Base-by-base conservation (phyloP, 2,329 filamentous ascomycete species). In the Monilinia fructicola region DNA sequence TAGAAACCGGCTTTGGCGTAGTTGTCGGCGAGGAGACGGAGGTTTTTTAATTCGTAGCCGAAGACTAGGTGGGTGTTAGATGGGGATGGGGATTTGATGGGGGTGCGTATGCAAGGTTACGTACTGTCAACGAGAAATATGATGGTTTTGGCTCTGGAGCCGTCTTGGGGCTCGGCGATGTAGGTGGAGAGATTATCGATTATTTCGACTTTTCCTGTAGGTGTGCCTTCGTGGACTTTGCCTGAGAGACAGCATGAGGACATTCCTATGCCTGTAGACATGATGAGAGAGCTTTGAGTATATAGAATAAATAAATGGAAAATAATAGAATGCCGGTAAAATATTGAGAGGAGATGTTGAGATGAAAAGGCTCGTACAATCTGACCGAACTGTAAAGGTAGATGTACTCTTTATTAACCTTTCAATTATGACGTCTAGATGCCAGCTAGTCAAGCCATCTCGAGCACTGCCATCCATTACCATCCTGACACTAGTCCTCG, bases 81-180 rank as follows among this genome's bases (percentile, higher is more conserved):
- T 14, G 38, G 23, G 6, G 23, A 21, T 12, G 55, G 23, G 38
- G 2, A 4, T 40, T n/a, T 9, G 21, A 31, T 2, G 40, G n/a
- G 40, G 23, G 3, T 18, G 10, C 11, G 23, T 1, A 10, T 28
- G 23, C 5, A n/a, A 18, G 23, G 10, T 44, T 44, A 84, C 3
- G 79, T 78, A 73, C 85, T 82, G 1, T 81, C 74, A 46, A 85
- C 77, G 67, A 84, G 78, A 38, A 84, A 78, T 2, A 85, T 74
- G 55, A 82, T 77, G 1, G 78, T 81, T 44, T 79, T 79, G 5
- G 77, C 74, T 38, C 64, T 67, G 10, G 74, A 69, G 2, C 74
- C 73, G 4, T 73, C 71, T 40, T 74, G 75, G n/a, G 78, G 78
- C 9, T 67, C 52, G 1, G 81, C 76, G 42, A 84, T 75, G 67